Evolutionary conservation across 1,284 basidiomycete genomes (phyloP), one percentile per base, ranked within the genome.

Genomic region (Trametes polyzona): DNA sequence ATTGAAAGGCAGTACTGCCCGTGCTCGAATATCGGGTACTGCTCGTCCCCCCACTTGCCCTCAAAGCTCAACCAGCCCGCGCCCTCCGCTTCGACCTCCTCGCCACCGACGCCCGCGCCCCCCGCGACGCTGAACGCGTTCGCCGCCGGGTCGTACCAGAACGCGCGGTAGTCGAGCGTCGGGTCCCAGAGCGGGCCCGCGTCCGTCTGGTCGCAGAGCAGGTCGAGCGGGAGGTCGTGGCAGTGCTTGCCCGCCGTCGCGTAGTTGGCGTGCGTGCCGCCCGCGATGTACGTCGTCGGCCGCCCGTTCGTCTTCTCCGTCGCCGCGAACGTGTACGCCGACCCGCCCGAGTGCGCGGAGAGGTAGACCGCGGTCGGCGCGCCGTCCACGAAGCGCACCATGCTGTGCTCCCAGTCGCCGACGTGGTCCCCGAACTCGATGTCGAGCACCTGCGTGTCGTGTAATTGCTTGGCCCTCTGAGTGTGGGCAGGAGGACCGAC

Each of bases 401-500:
- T 73, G 41, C 66, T 67, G 61, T 74, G 71, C 60, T 75, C 74
- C 73, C 73, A 74, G 55, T 75, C 74, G 7, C 73, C 72, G 49
- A 73, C 67, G 50, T 70, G 68, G 51, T 68, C 61, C 24, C 68
- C 65, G 46, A 69, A 68, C 44, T 64, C 59, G 16, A 69, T 54
- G 39, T 62, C 71, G 17, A 70, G 64, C 24, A 70, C 67, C 58
- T 69, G 47, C n/a, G 33, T n/a, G 16, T 14, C 16, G 10, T 8
- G 16, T 16, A 44, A 8, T 37, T 42, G 48, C 23, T 9, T 12
- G 9, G 11, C 29, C 10, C 24, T 24, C 30, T 24, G 17, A 16
- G 23, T 9, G n/a, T 23, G 26, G 9, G 16, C 12, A 9, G 19
- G 10, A 11, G 9, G 6, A n/a, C 3, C 9, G 8, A 30, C 64